phyloP scores from a whole-genome alignment of 441 rosid genomes.

The Geranium incanum region DNA sequence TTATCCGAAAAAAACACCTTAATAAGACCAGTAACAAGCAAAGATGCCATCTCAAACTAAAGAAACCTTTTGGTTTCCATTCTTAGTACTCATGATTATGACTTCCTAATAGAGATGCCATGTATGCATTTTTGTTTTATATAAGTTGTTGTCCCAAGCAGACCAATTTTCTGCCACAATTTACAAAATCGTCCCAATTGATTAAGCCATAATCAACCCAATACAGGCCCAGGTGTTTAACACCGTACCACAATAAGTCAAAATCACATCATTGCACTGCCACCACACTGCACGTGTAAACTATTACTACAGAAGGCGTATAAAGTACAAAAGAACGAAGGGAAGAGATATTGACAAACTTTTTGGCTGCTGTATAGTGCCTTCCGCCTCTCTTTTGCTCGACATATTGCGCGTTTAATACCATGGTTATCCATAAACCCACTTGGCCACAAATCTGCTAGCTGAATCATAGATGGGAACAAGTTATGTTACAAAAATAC shows the following conservation, averaged over 20 bases:
- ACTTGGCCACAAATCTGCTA: conserved; percentile 82
- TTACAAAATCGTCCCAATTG: neutral
- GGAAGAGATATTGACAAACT: conserved; percentile 26
- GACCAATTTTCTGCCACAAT: neutral
- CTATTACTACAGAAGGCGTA: neutral
- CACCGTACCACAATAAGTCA: neutral
- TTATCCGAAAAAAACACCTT: no score
- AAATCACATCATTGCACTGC: neutral
- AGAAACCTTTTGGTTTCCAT: no score
- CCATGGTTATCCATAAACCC: conserved; percentile 85
- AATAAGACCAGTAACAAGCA: no score
- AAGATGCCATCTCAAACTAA: no score
- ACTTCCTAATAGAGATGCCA: neutral
- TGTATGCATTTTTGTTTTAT: neutral
- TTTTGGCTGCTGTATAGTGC: conserved; percentile 38
- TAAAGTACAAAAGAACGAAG: neutral
- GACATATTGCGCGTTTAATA: conserved; percentile 82
- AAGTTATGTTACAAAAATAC: conserved; percentile 20
- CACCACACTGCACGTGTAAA: neutral
- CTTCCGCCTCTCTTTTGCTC: conserved; percentile 71
- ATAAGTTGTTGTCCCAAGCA: neutral
- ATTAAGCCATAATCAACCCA: neutral
- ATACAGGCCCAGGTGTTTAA: neutral
- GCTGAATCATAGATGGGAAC: conserved; percentile 39
- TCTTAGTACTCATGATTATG: neutral